phyloP scores from a whole-genome alignment of 139 green algal species.

The Auxenochlorella pyrenoidosa region DNA sequence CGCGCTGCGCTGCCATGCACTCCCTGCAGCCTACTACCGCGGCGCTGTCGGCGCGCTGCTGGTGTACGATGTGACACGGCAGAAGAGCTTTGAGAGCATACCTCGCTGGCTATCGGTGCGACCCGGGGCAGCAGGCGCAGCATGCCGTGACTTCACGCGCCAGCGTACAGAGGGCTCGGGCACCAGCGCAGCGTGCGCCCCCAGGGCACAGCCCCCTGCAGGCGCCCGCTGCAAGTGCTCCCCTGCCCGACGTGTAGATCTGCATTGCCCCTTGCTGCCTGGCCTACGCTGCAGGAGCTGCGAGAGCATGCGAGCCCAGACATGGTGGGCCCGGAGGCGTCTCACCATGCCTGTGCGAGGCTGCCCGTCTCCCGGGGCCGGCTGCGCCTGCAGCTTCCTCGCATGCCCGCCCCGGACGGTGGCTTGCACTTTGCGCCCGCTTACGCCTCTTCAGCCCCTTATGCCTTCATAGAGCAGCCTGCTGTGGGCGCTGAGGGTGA shows the following conservation, averaged over 20 bases:
- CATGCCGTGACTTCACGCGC: too few species aligned
- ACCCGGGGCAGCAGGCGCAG: too few species aligned
- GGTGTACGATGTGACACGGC: slow-evolving; percentile 98
- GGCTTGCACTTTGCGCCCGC: too few species aligned
- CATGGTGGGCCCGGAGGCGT: slow-evolving; percentile 89
- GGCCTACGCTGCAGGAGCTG: slow-evolving; percentile 77
- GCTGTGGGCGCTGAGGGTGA: too few species aligned
- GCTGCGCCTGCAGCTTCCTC: neutral
- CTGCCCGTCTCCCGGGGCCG: too few species aligned
- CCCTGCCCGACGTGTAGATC: too few species aligned
- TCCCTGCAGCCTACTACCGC: slow-evolving; percentile 89
- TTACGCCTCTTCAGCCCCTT: too few species aligned
- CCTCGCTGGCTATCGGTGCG: slow-evolving; percentile 87
- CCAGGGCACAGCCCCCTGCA: too few species aligned
- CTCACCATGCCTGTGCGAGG: slow-evolving; percentile 39
- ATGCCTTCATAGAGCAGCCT: too few species aligned
- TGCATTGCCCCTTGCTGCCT: neutral
- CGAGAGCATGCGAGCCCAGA: slow-evolving; percentile 95
- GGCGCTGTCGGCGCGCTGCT: slow-evolving; percentile 96
- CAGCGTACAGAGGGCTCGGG: too few species aligned
- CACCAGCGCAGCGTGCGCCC: too few species aligned
- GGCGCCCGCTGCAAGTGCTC: too few species aligned
- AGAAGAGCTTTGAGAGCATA: slow-evolving; percentile 94
- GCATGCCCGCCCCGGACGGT: neutral
- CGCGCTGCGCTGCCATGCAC: neutral